Evolutionary conservation across 108 stramenopile genomes (phyloP).

Genomic region (Tribonema minus): DNA sequence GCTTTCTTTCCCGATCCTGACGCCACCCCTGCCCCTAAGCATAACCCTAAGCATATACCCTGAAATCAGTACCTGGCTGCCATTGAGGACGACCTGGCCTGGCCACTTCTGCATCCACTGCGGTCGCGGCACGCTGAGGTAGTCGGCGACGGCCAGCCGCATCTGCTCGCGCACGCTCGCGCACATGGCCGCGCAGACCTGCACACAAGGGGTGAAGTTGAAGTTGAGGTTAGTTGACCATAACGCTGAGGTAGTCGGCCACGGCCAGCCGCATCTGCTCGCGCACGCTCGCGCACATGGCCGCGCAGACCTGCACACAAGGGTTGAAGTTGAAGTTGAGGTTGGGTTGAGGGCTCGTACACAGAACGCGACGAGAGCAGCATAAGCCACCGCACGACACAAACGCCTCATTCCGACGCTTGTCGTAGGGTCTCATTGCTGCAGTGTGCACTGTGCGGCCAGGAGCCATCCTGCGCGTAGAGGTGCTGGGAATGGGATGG

Average conservation of each 20-base stretch:
- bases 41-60: no score
- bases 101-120: constrained; percentile 59
- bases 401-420: no score
- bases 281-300: constrained; percentile 55
- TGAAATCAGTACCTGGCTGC: constrained; percentile 19
- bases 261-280: constrained; percentile 44
- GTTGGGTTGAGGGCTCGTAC: no score
- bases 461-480: no score
- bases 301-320: constrained; percentile 43
- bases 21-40: no score
- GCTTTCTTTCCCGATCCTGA: no score
- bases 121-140: constrained; percentile 42
- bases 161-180: constrained; percentile 46
- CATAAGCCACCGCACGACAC: no score
- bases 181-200: constrained; percentile 60
- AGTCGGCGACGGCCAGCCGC: constrained; percentile 44
- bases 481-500: no score
- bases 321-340: not conserved
- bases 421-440: no score
- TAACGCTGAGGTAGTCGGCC: constrained; percentile 49
- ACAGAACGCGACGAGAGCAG: no score
- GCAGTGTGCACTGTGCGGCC: no score
- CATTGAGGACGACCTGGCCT: constrained; percentile 51
- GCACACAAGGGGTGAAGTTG: not conserved
- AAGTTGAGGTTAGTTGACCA: no score